Evolutionary conservation across 768 basidiomycete genomes (phyloP).

Genomic region (Collybia nuda): DNA sequence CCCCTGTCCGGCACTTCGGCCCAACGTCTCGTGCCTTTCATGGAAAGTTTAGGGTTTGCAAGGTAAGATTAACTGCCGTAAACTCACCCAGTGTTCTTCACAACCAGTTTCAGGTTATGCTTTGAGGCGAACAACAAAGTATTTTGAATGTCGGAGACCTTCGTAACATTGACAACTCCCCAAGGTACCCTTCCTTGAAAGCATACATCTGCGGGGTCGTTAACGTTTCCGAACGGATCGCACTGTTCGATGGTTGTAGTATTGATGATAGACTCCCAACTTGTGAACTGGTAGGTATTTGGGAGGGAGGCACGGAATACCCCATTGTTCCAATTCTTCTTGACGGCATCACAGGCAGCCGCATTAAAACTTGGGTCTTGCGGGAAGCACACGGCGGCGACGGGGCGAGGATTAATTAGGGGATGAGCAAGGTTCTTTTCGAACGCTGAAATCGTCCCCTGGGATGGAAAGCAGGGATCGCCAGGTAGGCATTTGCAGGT

Average conservation of each 20-base stretch:
- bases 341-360: not conserved
- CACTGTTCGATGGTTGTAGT: too few relatives aligned
- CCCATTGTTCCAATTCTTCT: not conserved
- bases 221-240: too few relatives aligned
- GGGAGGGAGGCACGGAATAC: not conserved
- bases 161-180: conserved; percentile 36
- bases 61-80: too few relatives aligned
- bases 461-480: too few relatives aligned
- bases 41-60: too few relatives aligned
- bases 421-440: not conserved
- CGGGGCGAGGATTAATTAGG: not conserved
- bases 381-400: not conserved
- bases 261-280: too few relatives aligned
- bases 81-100: conserved; percentile 32
- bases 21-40: conserved; percentile 8
- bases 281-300: not conserved
- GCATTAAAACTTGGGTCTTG: not conserved
- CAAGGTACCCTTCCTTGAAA: conserved; percentile 40
- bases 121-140: conserved; percentile 33
- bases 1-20: conserved; percentile 40
- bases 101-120: conserved; percentile 33
- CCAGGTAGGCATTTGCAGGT: too few relatives aligned
- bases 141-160: conserved; percentile 34
- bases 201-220: too few relatives aligned
- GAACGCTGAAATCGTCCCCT: too few relatives aligned